Conservation (phyloP, 2,329 filamentous ascomycete species). For the Pseudogymnoascus sp. region DNA sequence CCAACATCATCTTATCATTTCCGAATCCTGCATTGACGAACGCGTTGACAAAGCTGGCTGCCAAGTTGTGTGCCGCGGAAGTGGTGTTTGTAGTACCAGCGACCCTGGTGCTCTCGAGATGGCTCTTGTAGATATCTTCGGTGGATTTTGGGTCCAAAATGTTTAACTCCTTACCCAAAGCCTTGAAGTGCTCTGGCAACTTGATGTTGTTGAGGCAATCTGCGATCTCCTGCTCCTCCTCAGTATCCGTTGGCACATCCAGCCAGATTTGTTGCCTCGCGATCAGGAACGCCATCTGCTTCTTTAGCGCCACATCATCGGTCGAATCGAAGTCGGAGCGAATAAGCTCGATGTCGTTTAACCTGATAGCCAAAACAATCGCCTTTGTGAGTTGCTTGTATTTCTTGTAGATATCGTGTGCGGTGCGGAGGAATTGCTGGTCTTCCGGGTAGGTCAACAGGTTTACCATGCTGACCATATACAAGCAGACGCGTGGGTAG, state of each 20-base stretch:
- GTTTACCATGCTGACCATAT: slow-evolving; percentile 99
- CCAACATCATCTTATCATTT: slow-evolving; percentile 96
- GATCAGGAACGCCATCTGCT: slow-evolving; percentile 89
- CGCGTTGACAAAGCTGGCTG: slow-evolving; percentile 91
- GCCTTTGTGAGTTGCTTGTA: slow-evolving; percentile 92
- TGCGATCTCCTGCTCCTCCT: slow-evolving; percentile 64
- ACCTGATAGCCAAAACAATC: slow-evolving; percentile 83
- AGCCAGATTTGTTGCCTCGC: slow-evolving; percentile 85
- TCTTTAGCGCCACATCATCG: slow-evolving; percentile 72
- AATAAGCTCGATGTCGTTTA: slow-evolving; percentile 83
- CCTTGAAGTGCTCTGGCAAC: slow-evolving; percentile 86
- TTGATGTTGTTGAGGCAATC: slow-evolving; percentile 84
- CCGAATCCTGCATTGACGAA: slow-evolving; percentile 96
- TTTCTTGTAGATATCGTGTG: slow-evolving; percentile 85
- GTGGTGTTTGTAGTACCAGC: slow-evolving; percentile 91
- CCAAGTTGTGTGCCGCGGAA: slow-evolving; percentile 90
- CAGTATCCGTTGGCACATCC: slow-evolving; percentile 51
- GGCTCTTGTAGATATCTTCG: slow-evolving; percentile 99
- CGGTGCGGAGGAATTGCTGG: slow-evolving; percentile 85
- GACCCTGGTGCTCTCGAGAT: slow-evolving; percentile 89
- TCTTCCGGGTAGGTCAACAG: slow-evolving; percentile 96
- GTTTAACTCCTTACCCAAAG: slow-evolving; percentile 89
- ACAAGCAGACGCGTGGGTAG: slow-evolving; percentile 85
- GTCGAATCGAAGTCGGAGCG: slow-evolving; percentile 72
- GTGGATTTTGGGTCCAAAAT: slow-evolving; percentile 94